Evolutionary conservation across 2,329 filamentous ascomycete genomes (phyloP), one percentile per base, ranked within the genome.

Genomic region (Fusarium anguioides): DNA sequence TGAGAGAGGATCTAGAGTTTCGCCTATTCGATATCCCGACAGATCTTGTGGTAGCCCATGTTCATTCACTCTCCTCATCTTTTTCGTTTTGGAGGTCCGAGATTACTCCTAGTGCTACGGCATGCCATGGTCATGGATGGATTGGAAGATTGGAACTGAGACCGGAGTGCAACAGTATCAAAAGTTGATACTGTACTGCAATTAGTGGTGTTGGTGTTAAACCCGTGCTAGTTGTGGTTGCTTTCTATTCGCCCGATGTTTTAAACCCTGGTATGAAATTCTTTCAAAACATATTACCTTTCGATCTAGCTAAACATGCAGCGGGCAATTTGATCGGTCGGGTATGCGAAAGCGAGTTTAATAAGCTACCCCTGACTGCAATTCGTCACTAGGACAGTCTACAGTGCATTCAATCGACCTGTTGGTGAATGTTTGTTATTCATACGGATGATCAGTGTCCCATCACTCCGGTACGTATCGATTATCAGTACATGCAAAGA

Each of bases 21-120:
- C 39, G 60, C 45, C 67, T 65, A 69, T 56, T 66, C 50, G 37
- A 60, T 57, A 48, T 66, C 48, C 50, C 44, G 60, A 53, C 31
- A 49, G 64, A 57, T 70, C 51, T 49, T 48, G 45, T 40, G 60
- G 31, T 26, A 51, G 39, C 37, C 57, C 59, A 56, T 63, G 33
- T 26, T 20, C 36, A 20, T 24, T 42, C n/a, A 40, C 27, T 21
- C 20, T 36, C n/a, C 23, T 40, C 23, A 49, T 17, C 14, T 23
- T 29, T 54, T 50, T 44, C 20, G 17, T 26, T n/a, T 45, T 29
- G 31, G 58, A 57, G 52, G 60, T 27, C 58, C 24, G 48, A 55
- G 49, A 42, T 62, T 61, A 29, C 47, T 61, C 56, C 47, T 61
- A 48, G 57, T 27, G 41, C 33, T 41, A 62, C 51, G 62, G 31